These are phyloP conservation scores for Aschersonia sp. DNA, from an alignment of 2,329 filamentous ascomycete species.

Conservation along the genomic window DNA sequence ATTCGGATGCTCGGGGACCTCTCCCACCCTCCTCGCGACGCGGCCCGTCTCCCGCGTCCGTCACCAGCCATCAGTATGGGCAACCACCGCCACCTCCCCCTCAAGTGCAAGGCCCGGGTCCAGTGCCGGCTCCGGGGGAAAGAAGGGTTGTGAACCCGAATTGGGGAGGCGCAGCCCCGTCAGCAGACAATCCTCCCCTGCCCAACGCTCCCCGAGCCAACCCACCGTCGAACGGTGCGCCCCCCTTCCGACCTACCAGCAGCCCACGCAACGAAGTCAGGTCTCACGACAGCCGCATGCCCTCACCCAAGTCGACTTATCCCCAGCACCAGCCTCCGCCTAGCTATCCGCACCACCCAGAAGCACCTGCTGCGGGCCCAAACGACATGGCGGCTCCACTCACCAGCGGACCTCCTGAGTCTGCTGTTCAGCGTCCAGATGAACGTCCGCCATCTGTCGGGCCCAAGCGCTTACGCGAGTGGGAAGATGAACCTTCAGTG, in stretches of 20 bases:
- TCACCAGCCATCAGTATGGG: constrained; percentile 26
- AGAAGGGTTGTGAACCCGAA: constrained; percentile 46
- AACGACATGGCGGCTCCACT: constrained; percentile 41
- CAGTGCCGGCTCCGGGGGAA: constrained; percentile 27
- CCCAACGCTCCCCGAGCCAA: constrained; percentile 20
- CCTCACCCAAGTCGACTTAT: constrained; percentile 83
- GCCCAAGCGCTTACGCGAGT: constrained; percentile 78
- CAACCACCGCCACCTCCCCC: constrained; percentile 26
- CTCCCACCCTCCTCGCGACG: constrained; percentile 29
- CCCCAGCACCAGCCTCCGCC: constrained; percentile 52
- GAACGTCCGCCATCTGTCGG: constrained; percentile 67
- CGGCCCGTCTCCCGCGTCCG: constrained; percentile 27
- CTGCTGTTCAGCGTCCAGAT: constrained; percentile 45
- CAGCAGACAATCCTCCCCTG: constrained; percentile 19
- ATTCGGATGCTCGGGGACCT: constrained; percentile 29
- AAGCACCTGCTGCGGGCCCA: constrained; percentile 41
- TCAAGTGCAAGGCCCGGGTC: constrained; percentile 16
- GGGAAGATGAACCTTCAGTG: constrained; percentile 67
- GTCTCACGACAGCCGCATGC: constrained; percentile 68
- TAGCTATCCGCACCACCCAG: constrained; percentile 52
- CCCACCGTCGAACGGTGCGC: constrained; percentile 37
- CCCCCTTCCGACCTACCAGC: constrained; percentile 56
- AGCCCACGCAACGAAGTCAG: constrained; percentile 77
- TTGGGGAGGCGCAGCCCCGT: constrained; percentile 39
- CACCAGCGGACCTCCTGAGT: constrained; percentile 38